These are phyloP conservation scores for Xylariales sp. DNA, from an alignment of 2,329 filamentous ascomycete genomes.

Conservation along the genomic window DNA sequence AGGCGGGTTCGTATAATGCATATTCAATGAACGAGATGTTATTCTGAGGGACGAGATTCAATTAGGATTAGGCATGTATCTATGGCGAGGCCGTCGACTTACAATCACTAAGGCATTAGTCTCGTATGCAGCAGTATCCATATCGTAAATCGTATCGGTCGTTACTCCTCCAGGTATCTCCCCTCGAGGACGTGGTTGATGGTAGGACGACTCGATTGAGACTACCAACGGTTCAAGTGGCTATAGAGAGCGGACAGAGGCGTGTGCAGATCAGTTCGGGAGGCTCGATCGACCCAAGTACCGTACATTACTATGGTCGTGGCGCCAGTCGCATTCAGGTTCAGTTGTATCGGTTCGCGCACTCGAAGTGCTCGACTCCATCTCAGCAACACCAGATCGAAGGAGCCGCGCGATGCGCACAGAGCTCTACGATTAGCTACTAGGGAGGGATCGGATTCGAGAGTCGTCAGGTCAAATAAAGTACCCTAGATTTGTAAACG, in stretches of 20 bases:
- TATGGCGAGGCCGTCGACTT: constrained; percentile 20
- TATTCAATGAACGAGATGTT: constrained; percentile 52
- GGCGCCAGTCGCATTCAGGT: constrained; percentile 7
- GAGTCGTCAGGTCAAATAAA: too few relatives aligned
- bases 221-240: too few relatives aligned
- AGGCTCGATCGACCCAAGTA: constrained; percentile 9
- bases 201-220: neutral
- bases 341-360: constrained; percentile 8
- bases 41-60: constrained; percentile 35
- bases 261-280: neutral
- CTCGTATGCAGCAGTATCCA: constrained; percentile 60
- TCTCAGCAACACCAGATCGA: constrained; percentile 27
- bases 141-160: constrained; percentile 39
- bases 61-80: constrained; percentile 1
- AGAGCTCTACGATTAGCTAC: too few relatives aligned
- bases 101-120: constrained; percentile 58
- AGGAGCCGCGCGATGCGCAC: neutral
- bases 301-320: constrained; percentile 2
- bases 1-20: constrained; percentile 48
- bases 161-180: neutral
- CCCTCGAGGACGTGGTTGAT: neutral
- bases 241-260: neutral
- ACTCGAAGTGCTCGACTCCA: constrained; percentile 28
- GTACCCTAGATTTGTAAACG: too few relatives aligned
- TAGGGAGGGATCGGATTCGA: too few relatives aligned